Conservation (phyloP, 2,329 filamentous ascomycete species). For the Paecilomyces formosus region DNA sequence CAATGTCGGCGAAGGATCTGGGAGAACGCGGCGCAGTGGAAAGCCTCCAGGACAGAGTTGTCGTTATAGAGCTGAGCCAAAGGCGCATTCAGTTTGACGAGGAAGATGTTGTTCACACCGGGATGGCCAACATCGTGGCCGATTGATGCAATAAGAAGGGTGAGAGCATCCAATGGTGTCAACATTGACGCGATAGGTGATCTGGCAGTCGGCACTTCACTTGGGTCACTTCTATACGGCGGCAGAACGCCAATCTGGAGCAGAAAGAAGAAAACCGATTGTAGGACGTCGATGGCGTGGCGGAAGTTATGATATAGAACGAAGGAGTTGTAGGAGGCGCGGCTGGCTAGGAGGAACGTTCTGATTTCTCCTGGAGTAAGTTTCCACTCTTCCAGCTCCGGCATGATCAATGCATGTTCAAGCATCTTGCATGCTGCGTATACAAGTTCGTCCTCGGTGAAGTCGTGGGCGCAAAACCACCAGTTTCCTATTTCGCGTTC, state of each 20-base stretch:
- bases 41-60: slow-evolving; percentile 90
- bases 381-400: slow-evolving; percentile 72
- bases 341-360: slow-evolving; percentile 78
- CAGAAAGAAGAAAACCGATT: slow-evolving; percentile 87
- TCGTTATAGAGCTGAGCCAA: slow-evolving; percentile 96
- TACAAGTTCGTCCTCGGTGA: slow-evolving; percentile 82
- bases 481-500: slow-evolving; percentile 66
- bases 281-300: slow-evolving; percentile 91
- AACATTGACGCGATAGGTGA: slow-evolving; percentile 68
- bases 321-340: slow-evolving; percentile 91
- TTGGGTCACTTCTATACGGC: slow-evolving; percentile 48
- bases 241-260: slow-evolving; percentile 70
- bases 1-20: slow-evolving; percentile 91
- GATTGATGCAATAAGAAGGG: slow-evolving; percentile 88
- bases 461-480: slow-evolving; percentile 85
- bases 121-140: slow-evolving; percentile 97
- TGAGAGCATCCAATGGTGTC: slow-evolving; percentile 80
- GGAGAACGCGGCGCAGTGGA: slow-evolving; percentile 94
- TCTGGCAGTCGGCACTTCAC: slow-evolving; percentile 27
- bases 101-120: slow-evolving; percentile 94
- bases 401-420: slow-evolving; percentile 74
- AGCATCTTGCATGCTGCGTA: slow-evolving; percentile 83
- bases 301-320: slow-evolving; percentile 98
- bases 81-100: slow-evolving; percentile 85
- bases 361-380: slow-evolving; percentile 73